Evolutionary conservation across 148 eudicot genomes (phyloP), one percentile per base, ranked within the genome.

Genomic region (Salicornia ramosissima): DNA sequence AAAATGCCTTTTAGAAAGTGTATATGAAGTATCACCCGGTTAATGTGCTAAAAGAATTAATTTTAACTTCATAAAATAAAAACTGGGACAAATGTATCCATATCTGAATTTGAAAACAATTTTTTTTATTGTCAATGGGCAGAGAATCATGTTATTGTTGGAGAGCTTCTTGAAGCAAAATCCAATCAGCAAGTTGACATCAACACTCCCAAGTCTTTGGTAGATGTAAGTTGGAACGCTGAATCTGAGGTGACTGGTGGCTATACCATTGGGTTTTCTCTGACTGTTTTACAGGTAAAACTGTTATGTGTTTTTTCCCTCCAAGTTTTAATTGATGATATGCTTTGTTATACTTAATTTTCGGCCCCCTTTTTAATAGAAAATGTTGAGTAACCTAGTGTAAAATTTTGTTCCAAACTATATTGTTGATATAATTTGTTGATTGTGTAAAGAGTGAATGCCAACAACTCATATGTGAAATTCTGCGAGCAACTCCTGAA

Each of bases 381-480:
- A 25, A 26, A 42, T 29, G 55, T 24, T 58, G 29, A 24, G 16
- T 65, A 14, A 36, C 18, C 34, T 73, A 53, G 52, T 64, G 15
- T 54, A 58, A 1, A n/a, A 15, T 39, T 21, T 25, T 46, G 43
- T 51, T 49, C 43, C 50, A 55, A 68, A 43, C n/a, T 53, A 40
- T 34, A 69, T 28, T 29, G 56, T 12, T 62, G n/a, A n/a, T 42
- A 54, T 16, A 24, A 10, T 43, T 26, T 67, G 28, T 47, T 58
- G 30, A 61, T 69, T 66, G 45, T 69, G 51, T 62, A 40, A 73
- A 94, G 99, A 94, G 99, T 77, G 99, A 94, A 81, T 94, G 99
- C 82, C 99, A 94, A 84, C 99, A 94, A 78, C 88, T 94, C 36
- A 88, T 94, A 79, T 94, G 99, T 73, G 99, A 94, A 79, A 86